phyloP scores from a whole-genome alignment of 2,329 filamentous ascomycete genomes.

The Apiospora malaysiana region DNA sequence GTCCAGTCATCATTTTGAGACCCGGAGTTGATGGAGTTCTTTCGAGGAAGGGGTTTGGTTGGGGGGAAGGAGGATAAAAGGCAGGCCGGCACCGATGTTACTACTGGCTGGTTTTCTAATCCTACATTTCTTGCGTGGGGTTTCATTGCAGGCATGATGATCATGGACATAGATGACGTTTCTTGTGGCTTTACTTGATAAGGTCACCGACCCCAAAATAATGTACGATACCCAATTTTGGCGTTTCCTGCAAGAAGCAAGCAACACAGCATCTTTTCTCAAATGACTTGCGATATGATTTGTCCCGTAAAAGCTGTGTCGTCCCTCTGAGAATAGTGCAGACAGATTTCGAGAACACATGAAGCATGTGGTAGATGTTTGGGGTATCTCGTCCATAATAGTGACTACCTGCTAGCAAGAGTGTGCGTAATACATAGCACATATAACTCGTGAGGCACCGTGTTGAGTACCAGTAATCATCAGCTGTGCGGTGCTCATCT shows the following conservation, averaged over 20 bases:
- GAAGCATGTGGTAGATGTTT: too few relatives aligned
- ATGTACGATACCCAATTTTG: constrained; percentile 18
- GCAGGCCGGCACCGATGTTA: not conserved
- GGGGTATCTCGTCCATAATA: too few relatives aligned
- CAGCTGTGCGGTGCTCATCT: too few relatives aligned
- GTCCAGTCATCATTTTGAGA: not conserved
- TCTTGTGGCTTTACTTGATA: not conserved
- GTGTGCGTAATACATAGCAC: too few relatives aligned
- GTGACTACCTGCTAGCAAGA: too few relatives aligned
- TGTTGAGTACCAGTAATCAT: too few relatives aligned
- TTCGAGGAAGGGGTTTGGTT: not conserved
- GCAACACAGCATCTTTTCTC: not conserved
- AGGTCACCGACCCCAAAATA: not conserved
- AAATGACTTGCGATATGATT: not conserved
- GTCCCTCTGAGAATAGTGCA: too few relatives aligned
- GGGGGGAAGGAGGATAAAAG: not conserved
- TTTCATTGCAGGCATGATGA: constrained; percentile 7
- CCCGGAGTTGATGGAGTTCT: constrained; percentile 4
- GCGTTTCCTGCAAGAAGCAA: constrained; percentile 4
- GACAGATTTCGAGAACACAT: too few relatives aligned
- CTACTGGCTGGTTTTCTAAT: not conserved
- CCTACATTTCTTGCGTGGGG: not conserved
- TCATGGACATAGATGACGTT: constrained; percentile 17
- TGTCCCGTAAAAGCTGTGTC: too few relatives aligned
- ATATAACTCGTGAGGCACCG: too few relatives aligned